phyloP scores from a whole-genome alignment of 139 green algal species.

The Edaphochlamys debaryana region DNA sequence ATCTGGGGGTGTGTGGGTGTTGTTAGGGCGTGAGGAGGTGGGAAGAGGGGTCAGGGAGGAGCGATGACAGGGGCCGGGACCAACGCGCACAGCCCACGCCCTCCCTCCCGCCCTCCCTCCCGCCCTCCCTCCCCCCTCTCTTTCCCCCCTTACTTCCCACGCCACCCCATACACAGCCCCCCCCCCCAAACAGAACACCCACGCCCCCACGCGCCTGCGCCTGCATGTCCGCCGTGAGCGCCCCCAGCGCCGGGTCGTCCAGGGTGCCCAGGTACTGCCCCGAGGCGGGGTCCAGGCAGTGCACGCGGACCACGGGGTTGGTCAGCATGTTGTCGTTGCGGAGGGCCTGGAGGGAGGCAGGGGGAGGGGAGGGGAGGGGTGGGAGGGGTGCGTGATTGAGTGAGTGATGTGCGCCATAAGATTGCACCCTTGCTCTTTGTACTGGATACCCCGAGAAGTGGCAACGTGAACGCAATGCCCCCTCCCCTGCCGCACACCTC shows the following conservation, averaged over 20 bases:
- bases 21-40: conserved; percentile 26
- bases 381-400: neutral
- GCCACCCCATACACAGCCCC: neutral
- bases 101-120: too few species aligned
- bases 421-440: too few species aligned
- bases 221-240: neutral
- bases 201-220: neutral
- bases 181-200: neutral
- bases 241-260: conserved; percentile 9
- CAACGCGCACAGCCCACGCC: neutral
- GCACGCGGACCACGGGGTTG: conserved; percentile 53
- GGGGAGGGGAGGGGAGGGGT: neutral
- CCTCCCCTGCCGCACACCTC: conserved; percentile 6
- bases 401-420: too few species aligned
- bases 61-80: too few species aligned
- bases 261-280: conserved; percentile 41
- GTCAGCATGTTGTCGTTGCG: conserved; percentile 48
- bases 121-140: too few species aligned
- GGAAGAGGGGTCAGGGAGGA: too few species aligned
- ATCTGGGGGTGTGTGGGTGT: conserved; percentile 32
- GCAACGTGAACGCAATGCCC: too few species aligned
- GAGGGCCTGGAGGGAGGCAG: neutral
- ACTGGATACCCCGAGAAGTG: too few species aligned
- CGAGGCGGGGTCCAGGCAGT: conserved; percentile 48
- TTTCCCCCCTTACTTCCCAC: too few species aligned